These are phyloP conservation scores for Brassica cretica DNA, from an alignment of 345 rosid species.

Conservation along the genomic window DNA sequence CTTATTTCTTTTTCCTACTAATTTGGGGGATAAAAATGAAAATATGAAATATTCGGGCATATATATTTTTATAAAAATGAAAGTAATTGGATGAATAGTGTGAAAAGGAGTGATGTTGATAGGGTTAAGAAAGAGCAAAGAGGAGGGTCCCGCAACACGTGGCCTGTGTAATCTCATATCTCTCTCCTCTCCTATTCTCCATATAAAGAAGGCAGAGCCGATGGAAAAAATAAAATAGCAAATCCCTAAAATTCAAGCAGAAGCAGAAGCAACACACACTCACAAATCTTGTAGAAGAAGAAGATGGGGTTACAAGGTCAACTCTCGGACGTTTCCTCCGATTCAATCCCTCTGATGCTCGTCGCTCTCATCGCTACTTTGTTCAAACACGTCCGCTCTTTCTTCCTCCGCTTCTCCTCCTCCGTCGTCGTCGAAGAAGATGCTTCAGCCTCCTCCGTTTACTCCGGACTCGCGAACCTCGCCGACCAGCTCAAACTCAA, in stretches of 20 bases:
- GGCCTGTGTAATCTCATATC: conserved; percentile 25
- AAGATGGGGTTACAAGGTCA: conserved; percentile 72
- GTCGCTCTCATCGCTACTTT: conserved; percentile 59
- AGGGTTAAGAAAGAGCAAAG: conserved; percentile 8
- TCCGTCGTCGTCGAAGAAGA: conserved; percentile 5
- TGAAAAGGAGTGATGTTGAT: conserved; percentile 24
- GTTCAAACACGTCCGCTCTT: conserved; percentile 47
- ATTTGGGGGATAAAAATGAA: background rate
- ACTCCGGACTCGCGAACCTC: conserved; percentile 49
- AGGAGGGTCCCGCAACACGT: conserved; percentile 38
- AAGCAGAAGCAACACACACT: background rate
- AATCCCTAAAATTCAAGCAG: conserved; percentile 4
- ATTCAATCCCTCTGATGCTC: conserved; percentile 64
- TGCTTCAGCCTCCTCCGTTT: conserved; percentile 35
- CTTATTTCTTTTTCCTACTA: background rate
- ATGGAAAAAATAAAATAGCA: background rate
- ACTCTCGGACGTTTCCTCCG: conserved; percentile 67
- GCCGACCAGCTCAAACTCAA: conserved; percentile 68
- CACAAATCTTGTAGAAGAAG: background rate
- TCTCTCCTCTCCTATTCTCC: background rate
- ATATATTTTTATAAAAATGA: background rate
- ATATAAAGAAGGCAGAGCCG: conserved; percentile 15
- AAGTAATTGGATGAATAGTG: background rate
- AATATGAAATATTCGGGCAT: background rate
- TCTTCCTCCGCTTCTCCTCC: conserved; percentile 42